Base-by-base conservation (phyloP, 768 basidiomycete genomes). In the Leccinellum luteum region DNA sequence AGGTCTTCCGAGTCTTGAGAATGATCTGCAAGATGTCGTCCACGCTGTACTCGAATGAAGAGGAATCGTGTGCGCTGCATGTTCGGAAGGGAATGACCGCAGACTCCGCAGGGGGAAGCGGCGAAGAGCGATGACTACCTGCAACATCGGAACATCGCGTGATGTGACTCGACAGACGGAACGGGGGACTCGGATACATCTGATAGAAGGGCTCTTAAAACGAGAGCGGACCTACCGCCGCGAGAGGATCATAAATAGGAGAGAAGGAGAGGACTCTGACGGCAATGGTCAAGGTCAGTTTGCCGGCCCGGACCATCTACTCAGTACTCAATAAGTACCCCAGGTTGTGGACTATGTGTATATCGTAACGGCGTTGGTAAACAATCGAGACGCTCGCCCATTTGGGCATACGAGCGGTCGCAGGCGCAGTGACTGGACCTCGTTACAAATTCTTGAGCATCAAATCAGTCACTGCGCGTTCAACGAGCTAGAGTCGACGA, bases 1-100 rank as follows among this genome's bases (percentile, higher is more conserved):
- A 90, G 66, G 81, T 85, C 72, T 89, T 89, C 61, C 89, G 81
- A 44, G 81, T 81, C 59, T 79, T 82, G 60, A 87, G 81, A 59
- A 90, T 84, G 49, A 82, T 81, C 66, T 84, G 78, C 69, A 88
- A 81, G 60, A 86, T 85, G 57, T 86, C 85, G 50, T 72, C 60
- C 57, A 72, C 71, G 61, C 66, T 66, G 64, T 67, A 57, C 31
- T 15, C 62, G 17, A 19, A 50, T n/a, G 68, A 53, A 3, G 56
- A 43, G 2, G 47, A 48, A 51, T 64, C 60, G 45, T 59, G 59
- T n/a, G 54, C 56, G 38, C 52, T 47, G 59, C 62, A 25, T 52
- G 59, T 32, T 48, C 44, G 45, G 48, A 52, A 41, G 28, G 50
- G 56, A 7, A 21, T 38, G 30, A 17, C 21, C 32, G 56, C 48